phyloP scores from a whole-genome alignment of 1,139 yeast species.

The Pichia inconspicua region DNA sequence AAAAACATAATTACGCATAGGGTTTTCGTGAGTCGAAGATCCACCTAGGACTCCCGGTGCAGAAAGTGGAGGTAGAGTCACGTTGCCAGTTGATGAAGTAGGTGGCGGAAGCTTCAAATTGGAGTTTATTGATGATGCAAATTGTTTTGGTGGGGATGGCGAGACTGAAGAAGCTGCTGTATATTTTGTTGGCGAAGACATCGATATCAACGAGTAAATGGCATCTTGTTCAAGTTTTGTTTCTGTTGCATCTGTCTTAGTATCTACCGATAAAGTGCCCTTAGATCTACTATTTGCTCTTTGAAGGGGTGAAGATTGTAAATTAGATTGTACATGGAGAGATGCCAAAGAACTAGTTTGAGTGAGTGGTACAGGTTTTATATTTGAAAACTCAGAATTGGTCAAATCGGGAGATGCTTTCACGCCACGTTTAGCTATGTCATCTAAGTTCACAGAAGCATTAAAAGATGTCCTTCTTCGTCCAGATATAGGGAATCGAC shows the following conservation, averaged over 20 bases:
- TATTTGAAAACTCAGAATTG: slow-evolving; percentile 1
- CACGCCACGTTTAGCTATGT: slow-evolving; percentile 16
- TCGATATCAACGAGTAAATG: slow-evolving; percentile 28
- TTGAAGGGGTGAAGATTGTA: slow-evolving; percentile 5
- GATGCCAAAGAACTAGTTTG: slow-evolving; percentile 1
- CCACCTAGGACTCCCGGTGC: slow-evolving; percentile 4
- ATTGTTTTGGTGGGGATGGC: slow-evolving; percentile 19
- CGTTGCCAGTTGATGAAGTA: neutral
- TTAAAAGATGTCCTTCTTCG: slow-evolving; percentile 12
- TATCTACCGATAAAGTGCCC: neutral
- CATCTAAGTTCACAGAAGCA: slow-evolving; percentile 17
- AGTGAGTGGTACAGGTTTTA: neutral
- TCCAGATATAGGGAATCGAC: neutral
- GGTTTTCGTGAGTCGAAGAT: neutral
- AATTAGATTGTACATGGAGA: slow-evolving; percentile 1
- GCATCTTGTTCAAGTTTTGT: slow-evolving; percentile 28
- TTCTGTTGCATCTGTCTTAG: slow-evolving; percentile 7
- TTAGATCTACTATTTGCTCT: neutral
- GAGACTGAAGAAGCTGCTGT: slow-evolving; percentile 17
- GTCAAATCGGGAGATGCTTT: slow-evolving; percentile 13
- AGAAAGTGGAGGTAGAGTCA: slow-evolving; percentile 5
- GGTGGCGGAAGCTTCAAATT: slow-evolving; percentile 6
- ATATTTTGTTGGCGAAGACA: slow-evolving; percentile 29
- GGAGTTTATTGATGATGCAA: slow-evolving; percentile 7
- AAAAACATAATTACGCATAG: slow-evolving; percentile 1